Evolutionary conservation across 1,139 yeast genomes (phyloP), one percentile per base, ranked within the genome.

Genomic region (Protomyces arabidopsidicola): DNA sequence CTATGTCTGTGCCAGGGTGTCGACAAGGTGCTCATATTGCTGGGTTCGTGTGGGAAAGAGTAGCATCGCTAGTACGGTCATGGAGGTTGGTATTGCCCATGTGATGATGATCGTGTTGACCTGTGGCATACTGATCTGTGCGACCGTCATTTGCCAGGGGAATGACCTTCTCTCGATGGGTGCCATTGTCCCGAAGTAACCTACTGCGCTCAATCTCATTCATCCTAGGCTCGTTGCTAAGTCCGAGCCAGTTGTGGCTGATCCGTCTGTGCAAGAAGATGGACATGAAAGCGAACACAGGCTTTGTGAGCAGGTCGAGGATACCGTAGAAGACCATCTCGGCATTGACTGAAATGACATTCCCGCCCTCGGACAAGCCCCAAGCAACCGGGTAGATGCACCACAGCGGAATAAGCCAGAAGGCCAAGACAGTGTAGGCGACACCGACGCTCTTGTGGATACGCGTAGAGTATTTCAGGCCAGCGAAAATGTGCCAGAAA

Each of bases 351-450:
- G 81, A 82, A 67, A 82, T 82, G 53, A 74, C 78, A 70, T 83
- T 83, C 73, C 86, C 85, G 76, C 86, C 86, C 71, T 83, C 86
- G 69, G 79, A 75, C 63, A 83, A 74, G 72, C 83, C 86, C 85
- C 85, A 83, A 60, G 76, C 72, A 65, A 83, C 74, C 58, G 84
- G 83, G 70, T 82, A 82, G 66, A 82, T 75, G 65, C 81, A 70
- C 78, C 82, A 81, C 53, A 81, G 68, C 66, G 81, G 54, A 2
- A 61, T 72, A 58, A 80, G 63, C 48, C 73, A 69, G 68, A 73
- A 73, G 20, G 74, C 72, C 55, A 74, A 67, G 34, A 71, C 66
- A 59, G 63, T n/a, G 52, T 59, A 69, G 53, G 66, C 56, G 35
- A 54, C 54, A 55, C 35, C 45, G 34, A 69, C 65, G 52, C 68